A percentile compares a stretch with the other conserved stretches of the same genome.
These are phyloP conservation scores for Yamadazyma nakazawae DNA, from an alignment of 805 yeast species.

Conservation along the genomic window DNA sequence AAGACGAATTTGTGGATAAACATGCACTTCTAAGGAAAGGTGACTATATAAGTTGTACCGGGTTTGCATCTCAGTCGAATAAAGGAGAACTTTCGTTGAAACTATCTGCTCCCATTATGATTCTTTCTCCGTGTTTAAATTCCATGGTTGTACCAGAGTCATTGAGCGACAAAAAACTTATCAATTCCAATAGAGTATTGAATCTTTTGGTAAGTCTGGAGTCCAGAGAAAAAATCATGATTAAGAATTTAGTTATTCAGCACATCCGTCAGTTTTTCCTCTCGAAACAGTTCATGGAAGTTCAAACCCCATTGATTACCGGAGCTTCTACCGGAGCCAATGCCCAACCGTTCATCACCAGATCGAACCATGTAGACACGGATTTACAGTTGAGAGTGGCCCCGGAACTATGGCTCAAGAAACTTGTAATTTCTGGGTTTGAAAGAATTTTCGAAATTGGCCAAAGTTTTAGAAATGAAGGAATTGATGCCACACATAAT, in stretches of 20 bases:
- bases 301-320: conserved; percentile 83
- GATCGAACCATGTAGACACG: conserved; percentile 18
- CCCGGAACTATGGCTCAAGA: conserved; percentile 92
- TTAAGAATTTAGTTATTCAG: conserved; percentile 54
- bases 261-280: conserved; percentile 58
- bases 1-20: conserved; percentile 38
- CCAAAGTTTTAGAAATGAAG: conserved; percentile 83
- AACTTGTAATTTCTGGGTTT: conserved; percentile 77
- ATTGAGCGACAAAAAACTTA: conserved; percentile 50
- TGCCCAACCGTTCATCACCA: conserved; percentile 81
- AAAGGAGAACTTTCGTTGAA: conserved; percentile 77
- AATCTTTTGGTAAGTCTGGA: conserved; percentile 63
- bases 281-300: conserved; percentile 63
- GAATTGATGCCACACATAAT: conserved; percentile 88
- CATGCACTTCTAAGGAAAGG: conserved; percentile 59
- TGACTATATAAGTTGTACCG: conserved; percentile 64
- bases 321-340: conserved; percentile 82
- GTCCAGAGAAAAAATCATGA: conserved; percentile 44
- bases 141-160: conserved; percentile 48
- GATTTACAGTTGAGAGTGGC: conserved; percentile 72
- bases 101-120: conserved; percentile 42
- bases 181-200: conserved; percentile 66
- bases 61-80: conserved; percentile 71
- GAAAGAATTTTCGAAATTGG: conserved; percentile 89
- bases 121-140: conserved; percentile 64